Base-by-base conservation (phyloP, 2,329 filamentous ascomycete species). In the Botrytis fragariae region DNA sequence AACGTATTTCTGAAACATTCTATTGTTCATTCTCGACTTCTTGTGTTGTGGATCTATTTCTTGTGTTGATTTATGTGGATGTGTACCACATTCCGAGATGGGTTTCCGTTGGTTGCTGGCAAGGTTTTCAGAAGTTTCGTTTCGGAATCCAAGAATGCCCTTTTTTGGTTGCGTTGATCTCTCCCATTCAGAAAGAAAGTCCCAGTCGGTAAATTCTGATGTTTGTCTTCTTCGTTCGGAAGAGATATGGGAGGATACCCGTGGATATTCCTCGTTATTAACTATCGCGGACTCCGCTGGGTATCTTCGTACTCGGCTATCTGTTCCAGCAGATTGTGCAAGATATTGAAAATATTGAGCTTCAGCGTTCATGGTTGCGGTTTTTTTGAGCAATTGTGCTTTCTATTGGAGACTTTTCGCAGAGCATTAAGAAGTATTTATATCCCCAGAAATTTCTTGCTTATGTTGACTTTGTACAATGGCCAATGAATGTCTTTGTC, bases 81-180 rank as follows among this genome's bases (percentile, higher is more conserved):
- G 25, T n/a, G 12, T 62, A 7, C 20, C 35, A 3, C 1, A 1
- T 12, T 5, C 14, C 7, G 25, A 5, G 8, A 18, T 29, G 3
- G 14, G 25, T 2, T 62, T 3, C 12, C 42, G 2, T n/a, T 2
- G 7, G 4, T 29, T 25, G 37, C 16, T 29, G 1, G 18, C 7
- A 18, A 29, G 22, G 14, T 61, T 25, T 7, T n/a, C 35, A 4
- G 25, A 2, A 16, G 2, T 39, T 62, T 42, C 25, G 1, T 61
- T 2, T 14, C 25, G 20, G 10, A 0, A 14, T 8, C 42, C 3
- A 1, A 2, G 25, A 16, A 20, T 0, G n/a, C 1, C 9, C 25
- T n/a, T 25, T 42, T 16, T 39, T 5, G 37, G 22, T 6, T 29
- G 2, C 25, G 3, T 16, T 62, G 37, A n/a, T 16, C 60, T 62